phyloP scores from a whole-genome alignment of 169 alveolate genomes.

The Besnoitia besnoiti region DNA sequence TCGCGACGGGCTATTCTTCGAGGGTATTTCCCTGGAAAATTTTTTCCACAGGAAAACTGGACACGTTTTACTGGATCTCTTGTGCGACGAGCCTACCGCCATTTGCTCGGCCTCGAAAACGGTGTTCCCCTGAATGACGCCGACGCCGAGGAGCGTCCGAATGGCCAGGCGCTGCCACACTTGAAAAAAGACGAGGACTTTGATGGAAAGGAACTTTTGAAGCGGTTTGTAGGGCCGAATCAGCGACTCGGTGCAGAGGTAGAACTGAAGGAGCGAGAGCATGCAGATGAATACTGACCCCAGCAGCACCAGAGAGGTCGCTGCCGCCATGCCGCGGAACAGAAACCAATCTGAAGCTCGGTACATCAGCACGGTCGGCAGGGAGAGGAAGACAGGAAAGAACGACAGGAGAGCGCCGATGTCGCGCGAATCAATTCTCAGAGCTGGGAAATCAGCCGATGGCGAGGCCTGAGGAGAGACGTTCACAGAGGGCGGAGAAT shows the following conservation, averaged over 20 bases:
- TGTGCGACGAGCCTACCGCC: background rate
- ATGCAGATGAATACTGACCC: constrained; percentile 34
- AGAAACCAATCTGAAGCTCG: background rate
- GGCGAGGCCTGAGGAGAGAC: no score
- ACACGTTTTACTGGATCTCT: no score
- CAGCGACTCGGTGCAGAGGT: constrained; percentile 53
- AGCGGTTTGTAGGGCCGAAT: constrained; percentile 45
- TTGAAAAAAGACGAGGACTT: constrained; percentile 50
- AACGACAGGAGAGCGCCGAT: background rate
- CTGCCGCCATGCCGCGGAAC: background rate
- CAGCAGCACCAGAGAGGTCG: constrained; percentile 5
- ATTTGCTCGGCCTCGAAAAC: constrained; percentile 4
- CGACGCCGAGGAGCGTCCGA: background rate
- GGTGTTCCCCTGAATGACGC: constrained; percentile 26
- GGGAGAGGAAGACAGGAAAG: background rate
- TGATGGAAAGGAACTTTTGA: constrained; percentile 38
- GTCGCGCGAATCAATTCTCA: no score
- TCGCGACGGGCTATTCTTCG: no score
- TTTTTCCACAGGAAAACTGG: no score
- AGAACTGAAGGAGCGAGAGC: constrained; percentile 55
- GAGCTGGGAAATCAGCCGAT: no score
- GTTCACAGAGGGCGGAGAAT: no score
- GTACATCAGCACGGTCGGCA: background rate
- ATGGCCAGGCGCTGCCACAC: constrained; percentile 51
- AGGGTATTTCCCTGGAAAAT: no score